Percentiles rank a stretch among this genome's conserved stretches.
Evolutionary conservation across 371 early-diverging fungal genomes (phyloP).

Genomic region (Pancytospora epiphaga): DNA sequence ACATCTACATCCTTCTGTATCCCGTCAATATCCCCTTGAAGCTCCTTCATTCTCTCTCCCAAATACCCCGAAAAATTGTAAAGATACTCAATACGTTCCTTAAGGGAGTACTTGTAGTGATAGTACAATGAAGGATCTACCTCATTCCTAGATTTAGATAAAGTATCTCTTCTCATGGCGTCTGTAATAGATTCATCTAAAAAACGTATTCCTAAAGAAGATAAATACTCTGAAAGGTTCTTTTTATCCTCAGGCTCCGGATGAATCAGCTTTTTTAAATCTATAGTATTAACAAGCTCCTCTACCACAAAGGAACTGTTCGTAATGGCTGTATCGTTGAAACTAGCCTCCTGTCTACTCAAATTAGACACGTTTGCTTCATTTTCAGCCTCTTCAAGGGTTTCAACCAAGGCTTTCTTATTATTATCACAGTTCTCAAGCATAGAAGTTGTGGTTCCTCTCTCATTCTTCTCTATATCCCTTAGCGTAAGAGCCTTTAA

Average conservation of each 20-base stretch:
- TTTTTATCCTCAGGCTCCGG: neutral
- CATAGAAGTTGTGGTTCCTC: neutral
- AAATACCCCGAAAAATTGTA: conserved; percentile 24
- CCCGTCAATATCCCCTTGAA: conserved; percentile 28
- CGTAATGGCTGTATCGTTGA: conserved; percentile 19
- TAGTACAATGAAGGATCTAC: conserved; percentile 26
- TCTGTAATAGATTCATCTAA: conserved; percentile 33
- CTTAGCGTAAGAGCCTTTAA: neutral
- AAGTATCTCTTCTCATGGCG: conserved; percentile 33
- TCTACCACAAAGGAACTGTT: conserved; percentile 27
- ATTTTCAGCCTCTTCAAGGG: neutral
- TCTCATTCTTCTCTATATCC: neutral
- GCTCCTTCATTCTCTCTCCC: conserved; percentile 22
- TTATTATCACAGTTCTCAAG: neutral
- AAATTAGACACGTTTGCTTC: neutral
- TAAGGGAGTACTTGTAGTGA: conserved; percentile 30
- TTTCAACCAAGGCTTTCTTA: neutral
- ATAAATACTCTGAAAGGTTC: conserved; percentile 37
- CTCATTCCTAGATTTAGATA: conserved; percentile 40
- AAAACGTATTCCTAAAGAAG: conserved; percentile 41
- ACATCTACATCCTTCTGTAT: conserved; percentile 21
- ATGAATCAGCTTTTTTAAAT: conserved; percentile 36
- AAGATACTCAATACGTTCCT: conserved; percentile 36
- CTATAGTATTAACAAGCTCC: conserved; percentile 46
- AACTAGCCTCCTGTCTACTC: neutral